Evolutionary conservation across 1,284 basidiomycete genomes (phyloP), one percentile per base, ranked within the genome.

Genomic region (Peniophora sp.): DNA sequence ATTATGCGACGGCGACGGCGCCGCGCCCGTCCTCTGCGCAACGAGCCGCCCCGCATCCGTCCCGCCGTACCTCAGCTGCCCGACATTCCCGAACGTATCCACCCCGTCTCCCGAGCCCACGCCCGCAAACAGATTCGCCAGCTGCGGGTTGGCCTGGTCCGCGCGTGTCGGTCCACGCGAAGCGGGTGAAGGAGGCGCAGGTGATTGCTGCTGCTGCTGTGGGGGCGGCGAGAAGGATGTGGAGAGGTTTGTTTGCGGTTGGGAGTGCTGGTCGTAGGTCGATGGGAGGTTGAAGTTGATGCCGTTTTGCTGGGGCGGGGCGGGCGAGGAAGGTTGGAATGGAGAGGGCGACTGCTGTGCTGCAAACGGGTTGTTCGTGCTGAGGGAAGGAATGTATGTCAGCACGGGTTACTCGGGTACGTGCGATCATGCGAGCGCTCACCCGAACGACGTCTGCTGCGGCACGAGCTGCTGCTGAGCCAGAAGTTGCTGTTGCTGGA

Each of bases 301-400:
- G 55, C 53, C 56, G 55, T 35, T 57, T 53, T 34, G 70, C 62
- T 61, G 62, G 47, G 62, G 64, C 45, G 47, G 52, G 2, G 54
- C 49, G 6, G 50, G 48, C 8, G 34, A 54, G 43, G 2, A 58
- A 35, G 22, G 57, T 49, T 15, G 55, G 24, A 20, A 51, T 47
- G n/a, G 47, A 36, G 20, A 49, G 23, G 2, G 74, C 77, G 5
- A 12, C 27, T 32, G 27, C 27, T 5, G 5, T 32, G 27, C 27
- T 0, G 88, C 91, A 61, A 96, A 97, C 1, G 95, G 94, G 65
- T 97, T 97, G 76, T 98, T 98, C 42, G 92, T 91, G 14, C 93
- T 92, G 52, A 34, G 14, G 32, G 24, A 44, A 18, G n/a, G n/a
- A 15, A 24, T 27, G 39, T 18, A 22, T n/a, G 20, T 41, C 14